Base-by-base conservation (phyloP, 495 filamentous ascomycete species). In the Hypoxylon intermedium region DNA sequence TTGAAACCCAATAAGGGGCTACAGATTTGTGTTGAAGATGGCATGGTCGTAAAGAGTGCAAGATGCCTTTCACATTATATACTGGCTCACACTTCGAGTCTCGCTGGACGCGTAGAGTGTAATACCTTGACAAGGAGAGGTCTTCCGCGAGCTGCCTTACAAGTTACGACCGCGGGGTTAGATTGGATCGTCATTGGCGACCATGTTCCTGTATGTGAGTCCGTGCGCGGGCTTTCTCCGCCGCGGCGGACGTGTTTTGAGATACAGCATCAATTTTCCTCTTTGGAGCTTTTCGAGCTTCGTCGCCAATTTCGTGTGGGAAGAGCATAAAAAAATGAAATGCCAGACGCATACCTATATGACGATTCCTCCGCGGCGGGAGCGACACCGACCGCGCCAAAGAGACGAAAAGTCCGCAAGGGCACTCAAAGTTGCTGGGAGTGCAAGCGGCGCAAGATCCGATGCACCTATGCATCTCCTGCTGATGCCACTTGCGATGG, bases 341-440 rank as follows among this genome's bases (percentile, higher is more conserved):
- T 59, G 47, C 6, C 23, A 36, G 36, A 30, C 11, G n/a, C 13
- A 28, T 16, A 30, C n/a, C 38, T 24, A 16, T 3, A 2, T 13
- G n/a, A 16, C 1, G 28, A 21, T n/a, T 18, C 36, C 16, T 24
- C 52, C 37, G 38, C 59, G 40, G 52, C 52, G 37, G 41, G 11
- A 16, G 20, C 30, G 2, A 16, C 15, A 51, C 3, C 45, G 19
- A 41, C 15, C 13, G 6, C 7, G 3, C 26, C 58, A 19, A 72
- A 65, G 43, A 67, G 67, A 40, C 48, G 71, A 57, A 71, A 74
- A 63, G 53, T 81, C 28, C 75, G 79, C 15, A 83, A 81, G 53
- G 79, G 80, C 9, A 82, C 79, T 1, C 73, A 68, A 11, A 80
- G 77, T 50, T 83, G 79, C 57, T 82, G 78, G 78, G 79, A 81